Evolutionary conservation across 1,284 basidiomycete genomes (phyloP).

Genomic region (Thelephora terrestris): DNA sequence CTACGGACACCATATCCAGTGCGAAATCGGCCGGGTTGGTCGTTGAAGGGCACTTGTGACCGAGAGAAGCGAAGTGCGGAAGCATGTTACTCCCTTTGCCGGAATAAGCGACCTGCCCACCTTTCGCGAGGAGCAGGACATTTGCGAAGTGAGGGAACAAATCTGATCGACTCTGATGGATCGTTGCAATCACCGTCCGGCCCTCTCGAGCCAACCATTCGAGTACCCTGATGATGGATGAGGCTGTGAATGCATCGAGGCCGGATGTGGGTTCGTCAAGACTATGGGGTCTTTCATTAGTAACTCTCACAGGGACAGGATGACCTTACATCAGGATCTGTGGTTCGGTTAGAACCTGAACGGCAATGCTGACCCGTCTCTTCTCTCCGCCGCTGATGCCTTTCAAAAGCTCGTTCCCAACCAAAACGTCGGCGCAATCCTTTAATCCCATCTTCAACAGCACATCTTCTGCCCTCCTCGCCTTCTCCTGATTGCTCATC

Average conservation of each 20-base stretch:
- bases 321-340: constrained; percentile 21
- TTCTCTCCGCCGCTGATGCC: constrained; percentile 46
- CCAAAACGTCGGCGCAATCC: constrained; percentile 40
- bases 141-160: constrained; percentile 36
- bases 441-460: constrained; percentile 37
- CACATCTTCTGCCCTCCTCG: constrained; percentile 36
- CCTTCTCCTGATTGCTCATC: constrained; percentile 29
- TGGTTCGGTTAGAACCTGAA: constrained; percentile 27
- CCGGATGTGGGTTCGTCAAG: constrained; percentile 17
- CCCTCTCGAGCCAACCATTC: constrained; percentile 37
- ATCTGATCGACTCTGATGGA: constrained; percentile 43
- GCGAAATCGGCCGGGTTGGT: constrained; percentile 13
- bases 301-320: constrained; percentile 33
- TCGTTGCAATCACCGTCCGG: constrained; percentile 39
- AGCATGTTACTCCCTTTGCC: constrained; percentile 10
- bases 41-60: constrained; percentile 9
- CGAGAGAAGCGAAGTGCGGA: constrained; percentile 9
- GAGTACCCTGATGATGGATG: constrained; percentile 30
- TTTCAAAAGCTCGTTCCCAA: constrained; percentile 37
- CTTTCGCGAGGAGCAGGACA: constrained; percentile 37
- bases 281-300: constrained; percentile 21
- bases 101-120: constrained; percentile 28
- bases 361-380: constrained; percentile 37
- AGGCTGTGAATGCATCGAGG: constrained; percentile 38
- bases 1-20: constrained; percentile 12